phyloP scores from a whole-genome alignment of 2,329 filamentous ascomycete species.

The Penicillium sp. region DNA sequence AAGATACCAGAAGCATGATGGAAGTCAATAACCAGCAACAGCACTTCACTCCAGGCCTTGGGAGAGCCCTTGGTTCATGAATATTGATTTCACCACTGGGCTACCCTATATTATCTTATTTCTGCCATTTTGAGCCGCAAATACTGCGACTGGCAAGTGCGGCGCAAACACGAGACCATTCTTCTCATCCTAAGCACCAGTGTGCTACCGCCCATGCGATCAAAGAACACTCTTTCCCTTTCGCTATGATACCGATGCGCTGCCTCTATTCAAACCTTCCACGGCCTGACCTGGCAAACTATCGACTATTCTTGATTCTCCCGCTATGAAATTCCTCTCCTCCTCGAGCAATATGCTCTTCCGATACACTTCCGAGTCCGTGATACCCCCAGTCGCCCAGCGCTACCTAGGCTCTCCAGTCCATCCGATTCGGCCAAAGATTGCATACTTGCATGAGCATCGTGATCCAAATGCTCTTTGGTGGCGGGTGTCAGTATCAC shows the following conservation, averaged over 20 bases:
- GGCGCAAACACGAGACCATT: slow-evolving; percentile 5
- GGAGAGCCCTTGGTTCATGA: background rate
- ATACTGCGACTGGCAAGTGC: background rate
- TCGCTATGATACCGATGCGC: slow-evolving; percentile 29
- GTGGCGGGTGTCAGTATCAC: slow-evolving; percentile 51
- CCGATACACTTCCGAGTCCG: slow-evolving; percentile 33
- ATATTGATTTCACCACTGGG: background rate
- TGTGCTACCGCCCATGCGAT: slow-evolving; percentile 1
- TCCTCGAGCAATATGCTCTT: slow-evolving; percentile 32
- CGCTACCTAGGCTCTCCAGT: slow-evolving; percentile 37
- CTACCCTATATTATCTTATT: background rate
- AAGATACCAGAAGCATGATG: slow-evolving; percentile 2
- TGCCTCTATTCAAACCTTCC: slow-evolving; percentile 3
- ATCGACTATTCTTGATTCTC: background rate
- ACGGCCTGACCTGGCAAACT: slow-evolving; percentile 7
- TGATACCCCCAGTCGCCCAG: slow-evolving; percentile 37
- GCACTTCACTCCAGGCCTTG: background rate
- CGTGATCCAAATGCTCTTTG: slow-evolving; percentile 54
- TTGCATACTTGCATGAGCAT: slow-evolving; percentile 43
- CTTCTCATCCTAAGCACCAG: background rate
- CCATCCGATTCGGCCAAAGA: slow-evolving; percentile 47
- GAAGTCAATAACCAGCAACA: background rate
- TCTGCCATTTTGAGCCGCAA: background rate
- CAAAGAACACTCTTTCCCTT: slow-evolving; percentile 6
- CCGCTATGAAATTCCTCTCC: slow-evolving; percentile 29